Base-by-base conservation (phyloP, 2,329 filamentous ascomycete species). In the Epichloe hybrida region DNA sequence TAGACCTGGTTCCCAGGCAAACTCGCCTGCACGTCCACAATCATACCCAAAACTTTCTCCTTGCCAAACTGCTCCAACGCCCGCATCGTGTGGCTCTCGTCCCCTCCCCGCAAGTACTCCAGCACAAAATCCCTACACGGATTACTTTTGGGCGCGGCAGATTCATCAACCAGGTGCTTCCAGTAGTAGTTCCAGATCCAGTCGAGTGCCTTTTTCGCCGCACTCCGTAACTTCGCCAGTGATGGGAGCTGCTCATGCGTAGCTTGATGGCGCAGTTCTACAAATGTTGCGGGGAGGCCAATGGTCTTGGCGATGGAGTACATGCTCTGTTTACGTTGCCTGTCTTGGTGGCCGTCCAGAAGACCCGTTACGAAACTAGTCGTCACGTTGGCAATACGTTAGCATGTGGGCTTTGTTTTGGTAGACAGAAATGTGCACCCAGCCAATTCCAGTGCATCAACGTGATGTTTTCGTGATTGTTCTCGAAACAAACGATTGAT, bases 101-200 rank as follows among this genome's bases (percentile, higher is more conserved):
- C 61, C 44, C 66, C 11, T 61, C 44, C 66, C 11, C 61, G 56
- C 5, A 76, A 59, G 49, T 70, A 74, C 11, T 53, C 21, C 21
- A 71, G 52, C 31, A 77, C 58, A 6, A 66, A 53, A 3, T 64
- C 62, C 21, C 59, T 64, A 51, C 69, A 69, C 15, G 59, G 55
- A 31, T 62, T 59, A 4, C 45, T 38, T 38, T 23, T 41, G n/a
- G 43, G 37, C 6, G 50, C 39, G 38, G 50, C 45, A 36, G 9
- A 15, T 17, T 61, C 61, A 5, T 64, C 62, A 2, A 61, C 57
- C 20, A 80, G 63, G 42, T 75, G 69, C 59, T 66, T 69, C 90
- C 90, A 97, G 70, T 95, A 96, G 65, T 87, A 87, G 49, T 82
- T 76, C 87, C 88, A 95, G 48, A 96, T 81, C 90, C 90, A 96